Base-by-base conservation (phyloP, 441 rosid species). In the Biscutella laevigata region DNA sequence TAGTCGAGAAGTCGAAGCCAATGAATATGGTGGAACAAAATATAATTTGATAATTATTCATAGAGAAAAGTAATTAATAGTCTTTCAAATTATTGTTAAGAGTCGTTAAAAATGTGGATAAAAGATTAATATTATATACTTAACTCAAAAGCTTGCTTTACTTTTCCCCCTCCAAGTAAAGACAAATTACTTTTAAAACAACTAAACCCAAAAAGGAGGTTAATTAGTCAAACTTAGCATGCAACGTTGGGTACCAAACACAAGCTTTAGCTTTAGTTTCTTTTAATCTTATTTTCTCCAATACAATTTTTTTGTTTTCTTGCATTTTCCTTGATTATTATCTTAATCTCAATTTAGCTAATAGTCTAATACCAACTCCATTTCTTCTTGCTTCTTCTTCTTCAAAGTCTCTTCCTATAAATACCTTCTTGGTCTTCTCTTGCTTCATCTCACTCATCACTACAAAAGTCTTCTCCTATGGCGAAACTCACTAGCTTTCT, bases 331-430 rank as follows among this genome's bases (percentile, higher is more conserved):
- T 34, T 54, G 4, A 34, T 45, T 40, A 11, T 32, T 46, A 26
- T 21, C 19, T 19, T 26, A 33, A 30, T 8, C 43, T 20, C 10
- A 59, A 41, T 51, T 48, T 21, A 45, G 25, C 51, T 50, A 72
- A 57, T 62, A 68, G n/a, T n/a, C n/a, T n/a, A n/a, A n/a, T n/a
- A n/a, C 77, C 85, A 59, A 74, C 73, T 78, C 79, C 81, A 36
- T 57, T 24, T 19, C 65, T 20, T 25, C 46, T 37, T 17, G 19
- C 41, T 36, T 10, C 53, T n/a, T n/a, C n/a, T n/a, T n/a, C n/a
- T n/a, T n/a, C n/a, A n/a, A n/a, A n/a, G n/a, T n/a, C n/a, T 37
- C 29, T 40, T 25, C 61, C 55, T 60, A 64, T 58, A 50, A 32
- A 61, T 57, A 54, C 57, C 28, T 12, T 52, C 39, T 29, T 45